Conservation (phyloP, 257 asterid genomes). For the Pogostemon cablin region DNA sequence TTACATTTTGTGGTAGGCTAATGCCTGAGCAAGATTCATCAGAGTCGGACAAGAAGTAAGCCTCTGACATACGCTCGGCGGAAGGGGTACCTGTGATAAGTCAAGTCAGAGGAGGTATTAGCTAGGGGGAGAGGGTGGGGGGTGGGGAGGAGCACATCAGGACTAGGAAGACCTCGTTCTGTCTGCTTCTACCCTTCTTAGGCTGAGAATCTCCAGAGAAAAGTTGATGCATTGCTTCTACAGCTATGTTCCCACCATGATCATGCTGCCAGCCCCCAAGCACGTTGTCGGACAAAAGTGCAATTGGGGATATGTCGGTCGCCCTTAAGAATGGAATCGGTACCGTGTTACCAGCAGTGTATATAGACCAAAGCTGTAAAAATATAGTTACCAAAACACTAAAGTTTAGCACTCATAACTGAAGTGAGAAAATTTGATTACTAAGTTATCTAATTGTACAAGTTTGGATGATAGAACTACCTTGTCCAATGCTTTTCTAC, state of each 20-base stretch:
- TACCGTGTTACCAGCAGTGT: conserved; percentile 95
- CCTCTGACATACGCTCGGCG: conserved; percentile 81
- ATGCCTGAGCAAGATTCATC: conserved; percentile 94
- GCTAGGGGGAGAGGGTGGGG: neutral
- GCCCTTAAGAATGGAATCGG: conserved; percentile 94
- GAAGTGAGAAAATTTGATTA: neutral
- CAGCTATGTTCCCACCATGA: conserved; percentile 67
- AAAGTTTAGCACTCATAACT: neutral
- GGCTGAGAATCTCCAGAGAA: conserved; percentile 83
- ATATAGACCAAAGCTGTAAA: conserved; percentile 90
- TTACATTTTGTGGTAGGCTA: conserved; percentile 92
- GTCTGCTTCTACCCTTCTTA: conserved; percentile 90
- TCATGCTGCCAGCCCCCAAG: conserved; percentile 69
- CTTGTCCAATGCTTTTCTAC: conserved; percentile 95
- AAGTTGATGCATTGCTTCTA: conserved; percentile 88
- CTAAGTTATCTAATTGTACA: conserved; percentile 53
- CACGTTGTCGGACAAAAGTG: conserved; percentile 85
- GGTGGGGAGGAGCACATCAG: neutral
- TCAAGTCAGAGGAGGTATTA: conserved; percentile 15
- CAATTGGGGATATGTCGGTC: conserved; percentile 92
- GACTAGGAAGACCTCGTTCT: conserved; percentile 63
- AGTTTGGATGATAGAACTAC: conserved; percentile 41
- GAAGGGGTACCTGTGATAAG: conserved; percentile 79
- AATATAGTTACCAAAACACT: conserved; percentile 16
- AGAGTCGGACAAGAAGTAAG: conserved; percentile 85